These are phyloP conservation scores for Pseudozyma hubeiensis DNA, from an alignment of 1,284 basidiomycete species.

Conservation along the genomic window DNA sequence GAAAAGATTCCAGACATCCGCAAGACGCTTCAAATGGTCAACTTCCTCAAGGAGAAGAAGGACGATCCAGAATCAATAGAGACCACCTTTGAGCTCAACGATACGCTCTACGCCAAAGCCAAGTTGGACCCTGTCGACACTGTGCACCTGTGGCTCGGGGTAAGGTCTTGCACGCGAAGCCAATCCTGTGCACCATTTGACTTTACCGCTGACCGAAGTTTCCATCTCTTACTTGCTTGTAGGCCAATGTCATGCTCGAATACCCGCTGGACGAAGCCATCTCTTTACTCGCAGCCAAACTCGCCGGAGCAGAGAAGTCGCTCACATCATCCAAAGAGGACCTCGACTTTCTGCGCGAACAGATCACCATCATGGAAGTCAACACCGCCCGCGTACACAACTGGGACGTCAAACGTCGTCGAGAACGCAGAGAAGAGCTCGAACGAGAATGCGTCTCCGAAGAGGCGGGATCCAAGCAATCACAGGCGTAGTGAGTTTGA, in stretches of 20 bases:
- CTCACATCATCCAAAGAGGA: conserved; percentile 83
- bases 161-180: conserved; percentile 69
- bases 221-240: no score
- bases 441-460: conserved; percentile 30
- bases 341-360: conserved; percentile 91
- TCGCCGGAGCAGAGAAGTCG: conserved; percentile 79
- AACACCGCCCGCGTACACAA: conserved; percentile 97
- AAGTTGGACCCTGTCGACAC: conserved; percentile 85
- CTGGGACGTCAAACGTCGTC: conserved; percentile 88
- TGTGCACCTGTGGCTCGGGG: conserved; percentile 95
- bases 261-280: conserved; percentile 88
- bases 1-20: conserved; percentile 97
- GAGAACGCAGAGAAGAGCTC: conserved; percentile 71
- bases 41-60: conserved; percentile 75
- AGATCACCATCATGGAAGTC: conserved; percentile 97
- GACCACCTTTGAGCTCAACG: conserved; percentile 94
- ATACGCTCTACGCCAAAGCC: conserved; percentile 93
- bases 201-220: not conserved
- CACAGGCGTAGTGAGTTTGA: conserved; percentile 48
- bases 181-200: not conserved
- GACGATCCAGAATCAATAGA: conserved; percentile 74
- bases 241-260: conserved; percentile 88
- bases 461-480: conserved; percentile 12
- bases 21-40: conserved; percentile 90
- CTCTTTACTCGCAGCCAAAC: conserved; percentile 80